Percentiles rank a stretch among this genome's conserved stretches.
phyloP scores from a whole-genome alignment of 1,139 yeast species.

The Cylindricascospora bacillispora region DNA sequence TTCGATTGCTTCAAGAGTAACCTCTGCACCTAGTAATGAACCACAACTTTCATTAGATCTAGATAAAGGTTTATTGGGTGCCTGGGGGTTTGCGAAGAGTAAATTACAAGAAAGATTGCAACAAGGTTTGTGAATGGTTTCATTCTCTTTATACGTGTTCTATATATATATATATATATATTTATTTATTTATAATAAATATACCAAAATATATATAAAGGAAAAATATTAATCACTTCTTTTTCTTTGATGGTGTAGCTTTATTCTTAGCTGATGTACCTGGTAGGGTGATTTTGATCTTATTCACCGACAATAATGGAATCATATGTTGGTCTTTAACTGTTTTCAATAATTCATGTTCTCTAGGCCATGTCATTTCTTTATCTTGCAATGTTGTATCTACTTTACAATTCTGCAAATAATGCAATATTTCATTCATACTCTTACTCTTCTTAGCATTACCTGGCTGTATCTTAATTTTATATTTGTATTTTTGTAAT shows the following conservation, averaged over 20 bases:
- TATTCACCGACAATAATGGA: constrained; percentile 40
- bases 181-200: neutral
- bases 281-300: constrained; percentile 32
- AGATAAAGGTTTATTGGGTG: constrained; percentile 79
- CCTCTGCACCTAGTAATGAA: constrained; percentile 64
- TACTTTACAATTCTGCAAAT: constrained; percentile 43
- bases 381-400: constrained; percentile 40
- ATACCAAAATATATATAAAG: neutral
- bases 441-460: constrained; percentile 82
- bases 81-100: constrained; percentile 81
- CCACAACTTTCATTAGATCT: constrained; percentile 61
- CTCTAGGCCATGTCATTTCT: constrained; percentile 59
- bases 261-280: constrained; percentile 14
- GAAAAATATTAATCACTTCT: neutral
- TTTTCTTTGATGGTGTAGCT: neutral
- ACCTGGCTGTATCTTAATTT: constrained; percentile 81
- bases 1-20: constrained; percentile 78
- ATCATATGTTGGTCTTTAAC: constrained; percentile 46
- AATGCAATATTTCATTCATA: constrained; percentile 50
- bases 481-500: constrained; percentile 60
- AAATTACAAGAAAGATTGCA: constrained; percentile 78
- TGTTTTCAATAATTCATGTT: constrained; percentile 43
- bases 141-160: too few relatives aligned
- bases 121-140: constrained; percentile 37
- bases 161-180: too few relatives aligned